A percentile compares a stretch with the other conserved stretches of the same genome.
phyloP scores from a whole-genome alignment of 2,329 filamentous ascomycete species.

The Ampelomyces quisqualis region DNA sequence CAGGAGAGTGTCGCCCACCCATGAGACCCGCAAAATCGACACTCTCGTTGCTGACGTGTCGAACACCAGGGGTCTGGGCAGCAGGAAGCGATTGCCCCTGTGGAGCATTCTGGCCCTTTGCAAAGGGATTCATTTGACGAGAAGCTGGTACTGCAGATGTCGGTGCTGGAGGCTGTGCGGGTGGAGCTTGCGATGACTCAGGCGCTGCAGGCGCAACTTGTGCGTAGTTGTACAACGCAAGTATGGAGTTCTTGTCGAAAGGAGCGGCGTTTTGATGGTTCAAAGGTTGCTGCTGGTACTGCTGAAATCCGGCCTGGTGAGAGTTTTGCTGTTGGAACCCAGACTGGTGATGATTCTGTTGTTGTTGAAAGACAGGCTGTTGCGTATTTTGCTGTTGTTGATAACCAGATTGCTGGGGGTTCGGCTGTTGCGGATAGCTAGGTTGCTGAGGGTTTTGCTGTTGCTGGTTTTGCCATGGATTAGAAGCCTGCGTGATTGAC shows the following conservation, averaged over 20 bases:
- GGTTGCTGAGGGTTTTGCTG: slow-evolving; percentile 14
- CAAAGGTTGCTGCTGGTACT: slow-evolving; percentile 31
- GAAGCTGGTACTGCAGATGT: slow-evolving; percentile 33
- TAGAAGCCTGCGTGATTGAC: slow-evolving; percentile 18
- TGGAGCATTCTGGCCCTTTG: slow-evolving; percentile 16
- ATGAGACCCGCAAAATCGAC: slow-evolving; percentile 63
- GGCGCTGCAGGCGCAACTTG: slow-evolving; percentile 52
- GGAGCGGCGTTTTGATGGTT: slow-evolving; percentile 37
- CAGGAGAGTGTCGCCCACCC: slow-evolving; percentile 71
- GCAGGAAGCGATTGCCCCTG: slow-evolving; percentile 25
- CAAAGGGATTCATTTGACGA: slow-evolving; percentile 61
- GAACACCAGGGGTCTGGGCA: slow-evolving; percentile 22
- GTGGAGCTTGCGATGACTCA: slow-evolving; percentile 38
- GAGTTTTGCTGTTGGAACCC: slow-evolving; percentile 18
- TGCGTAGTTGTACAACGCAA: slow-evolving; percentile 70
- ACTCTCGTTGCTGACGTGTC: slow-evolving; percentile 68
- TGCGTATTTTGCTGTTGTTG: slow-evolving; percentile 15
- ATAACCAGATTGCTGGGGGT: slow-evolving; percentile 14
- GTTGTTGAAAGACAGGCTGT: slow-evolving; percentile 10
- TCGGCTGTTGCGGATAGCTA: slow-evolving; percentile 16
- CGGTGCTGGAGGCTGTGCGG: slow-evolving; percentile 25
- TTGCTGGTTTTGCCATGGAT: slow-evolving; percentile 29
- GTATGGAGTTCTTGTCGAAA: slow-evolving; percentile 71
- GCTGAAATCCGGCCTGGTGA: slow-evolving; percentile 12
- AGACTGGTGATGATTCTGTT: slow-evolving; percentile 23